Percentiles rank a stretch among this genome's conserved stretches.
phyloP scores from a whole-genome alignment of 2,329 filamentous ascomycete genomes.

The Penicillium sp. region DNA sequence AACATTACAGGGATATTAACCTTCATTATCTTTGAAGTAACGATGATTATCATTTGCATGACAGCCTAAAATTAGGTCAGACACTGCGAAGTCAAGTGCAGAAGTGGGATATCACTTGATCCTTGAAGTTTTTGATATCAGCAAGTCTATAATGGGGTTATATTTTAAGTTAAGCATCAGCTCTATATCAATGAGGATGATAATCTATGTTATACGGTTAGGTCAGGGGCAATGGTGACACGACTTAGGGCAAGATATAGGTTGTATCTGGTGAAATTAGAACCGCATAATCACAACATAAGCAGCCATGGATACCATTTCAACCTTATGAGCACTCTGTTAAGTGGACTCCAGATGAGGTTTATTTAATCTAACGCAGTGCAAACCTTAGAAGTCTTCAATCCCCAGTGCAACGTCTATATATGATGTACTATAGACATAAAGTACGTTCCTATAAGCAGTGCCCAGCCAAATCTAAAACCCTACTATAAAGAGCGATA shows the following conservation, averaged over 20 bases:
- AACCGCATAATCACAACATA: not conserved
- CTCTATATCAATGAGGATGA: not conserved
- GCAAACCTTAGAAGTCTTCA: no score
- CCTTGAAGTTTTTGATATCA: not conserved
- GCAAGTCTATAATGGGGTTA: not conserved
- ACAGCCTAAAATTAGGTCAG: conserved; percentile 4
- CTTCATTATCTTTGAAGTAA: not conserved
- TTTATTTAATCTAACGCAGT: no score
- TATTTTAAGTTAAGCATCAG: not conserved
- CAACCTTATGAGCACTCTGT: no score
- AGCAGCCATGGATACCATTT: not conserved
- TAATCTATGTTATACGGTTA: not conserved
- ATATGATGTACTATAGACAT: not conserved
- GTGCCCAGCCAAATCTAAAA: not conserved
- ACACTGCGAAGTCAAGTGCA: not conserved
- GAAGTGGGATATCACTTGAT: not conserved
- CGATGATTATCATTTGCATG: not conserved
- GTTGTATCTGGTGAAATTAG: not conserved
- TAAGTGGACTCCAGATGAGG: not conserved
- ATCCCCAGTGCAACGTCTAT: not conserved
- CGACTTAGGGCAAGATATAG: not conserved
- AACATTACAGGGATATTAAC: not conserved
- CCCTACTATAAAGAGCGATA: not conserved
- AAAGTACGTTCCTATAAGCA: not conserved
- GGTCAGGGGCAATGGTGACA: not conserved